Base-by-base conservation (phyloP, 441 rosid species). In the Isatis lusitanica region DNA sequence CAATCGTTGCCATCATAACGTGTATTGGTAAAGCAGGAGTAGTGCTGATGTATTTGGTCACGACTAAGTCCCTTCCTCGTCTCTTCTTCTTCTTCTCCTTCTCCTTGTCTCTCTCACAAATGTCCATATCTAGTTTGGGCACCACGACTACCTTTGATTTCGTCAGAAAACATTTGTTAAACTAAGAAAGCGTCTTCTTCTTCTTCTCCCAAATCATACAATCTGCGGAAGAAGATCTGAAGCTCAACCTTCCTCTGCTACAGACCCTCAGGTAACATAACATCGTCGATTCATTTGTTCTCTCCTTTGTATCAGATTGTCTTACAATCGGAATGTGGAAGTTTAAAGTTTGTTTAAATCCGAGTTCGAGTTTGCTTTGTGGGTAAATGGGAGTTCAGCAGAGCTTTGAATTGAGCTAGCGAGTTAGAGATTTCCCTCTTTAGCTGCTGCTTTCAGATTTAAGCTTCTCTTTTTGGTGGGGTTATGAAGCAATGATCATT, bases 41-140 rank as follows among this genome's bases (percentile, higher is more conserved):
- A 65, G 80, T 76, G 80, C 68, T 66, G n/a, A 66, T 72, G 80
- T 60, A 77, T 66, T 77, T 77, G 74, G 60, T 61, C 77, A 77
- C 74, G 73, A 71, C 80, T 77, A 42, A 50, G 76, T 71, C 52
- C 65, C 73, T 77, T 71, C 72, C 68, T 76, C 76, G 31, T 70
- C 68, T 65, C 76, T 70, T 69, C 79, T 77, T 64, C 60, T 69
- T 28, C 74, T 56, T 10, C 38, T 18, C 4, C 31, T 28, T 10
- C 52, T 42, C 28, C 46, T 42, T 53, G 8, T 24, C 70, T 72
- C 28, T 60, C 51, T 28, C 77, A 63, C 77, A 63, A 12, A 38
- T 66, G 46, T 11, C 11, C 73, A 39, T 71, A 11, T 65, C 46
- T 50, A 58, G 18, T 59, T 70, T 70, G 80, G 67, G 55, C 48